phyloP scores from a whole-genome alignment of 179 eudicot species.

The Heliamphora pulchella region DNA sequence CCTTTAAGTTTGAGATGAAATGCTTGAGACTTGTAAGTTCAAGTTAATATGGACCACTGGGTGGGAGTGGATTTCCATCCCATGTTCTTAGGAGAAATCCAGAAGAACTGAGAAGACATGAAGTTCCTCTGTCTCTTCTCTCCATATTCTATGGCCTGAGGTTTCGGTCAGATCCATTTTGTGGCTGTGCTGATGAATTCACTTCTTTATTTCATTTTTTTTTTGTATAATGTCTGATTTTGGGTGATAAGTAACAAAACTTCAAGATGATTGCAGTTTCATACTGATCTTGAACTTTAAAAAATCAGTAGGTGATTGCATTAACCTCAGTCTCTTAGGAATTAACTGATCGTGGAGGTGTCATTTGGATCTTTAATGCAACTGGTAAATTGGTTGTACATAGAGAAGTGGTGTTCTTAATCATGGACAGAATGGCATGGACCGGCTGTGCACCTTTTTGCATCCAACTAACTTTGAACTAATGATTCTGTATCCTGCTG shows the following conservation, averaged over 20 bases:
- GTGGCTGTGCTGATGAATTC: neutral
- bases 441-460: slow-evolving; percentile 1
- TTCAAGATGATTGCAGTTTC: neutral
- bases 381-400: neutral
- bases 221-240: neutral
- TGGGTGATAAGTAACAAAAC: neutral
- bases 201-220: neutral
- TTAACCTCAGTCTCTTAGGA: neutral
- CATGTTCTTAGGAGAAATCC: neutral
- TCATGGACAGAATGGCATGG: slow-evolving; percentile 1
- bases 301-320: neutral
- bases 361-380: neutral
- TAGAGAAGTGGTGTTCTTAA: slow-evolving; percentile 3
- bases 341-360: slow-evolving; percentile 1
- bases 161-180: neutral
- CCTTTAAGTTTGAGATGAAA: neutral
- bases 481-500: neutral
- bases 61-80: slow-evolving; percentile 10
- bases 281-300: neutral
- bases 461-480: slow-evolving; percentile 10
- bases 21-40: neutral
- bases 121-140: neutral
- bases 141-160: neutral
- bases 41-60: neutral
- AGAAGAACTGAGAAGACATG: neutral